These are phyloP conservation scores for Friedmanniomyces endolithicus DNA, from an alignment of 495 filamentous ascomycete genomes.

Conservation along the genomic window DNA sequence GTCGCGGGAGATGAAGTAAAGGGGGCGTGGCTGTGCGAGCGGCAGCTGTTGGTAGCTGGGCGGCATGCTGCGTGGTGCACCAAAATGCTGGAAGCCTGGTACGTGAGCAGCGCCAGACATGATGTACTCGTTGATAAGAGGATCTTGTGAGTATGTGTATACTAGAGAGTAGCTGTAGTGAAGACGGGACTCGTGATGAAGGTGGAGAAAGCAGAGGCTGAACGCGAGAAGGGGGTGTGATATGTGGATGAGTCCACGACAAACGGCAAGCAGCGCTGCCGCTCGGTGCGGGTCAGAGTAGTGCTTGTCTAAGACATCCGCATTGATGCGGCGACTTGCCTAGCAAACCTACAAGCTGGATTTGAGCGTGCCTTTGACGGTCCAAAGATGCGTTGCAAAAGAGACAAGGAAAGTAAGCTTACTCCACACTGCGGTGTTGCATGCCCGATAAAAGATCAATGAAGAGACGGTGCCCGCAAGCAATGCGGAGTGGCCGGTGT, in stretches of 20 bases:
- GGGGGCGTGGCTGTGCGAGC: neutral
- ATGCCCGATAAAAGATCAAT: too few relatives aligned
- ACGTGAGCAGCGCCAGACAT: neutral
- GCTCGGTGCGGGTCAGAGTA: neutral
- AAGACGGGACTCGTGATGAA: neutral
- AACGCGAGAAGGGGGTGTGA: neutral
- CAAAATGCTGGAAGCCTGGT: neutral
- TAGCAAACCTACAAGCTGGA: neutral
- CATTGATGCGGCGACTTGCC: neutral
- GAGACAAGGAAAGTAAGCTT: too few relatives aligned
- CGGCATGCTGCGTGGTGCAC: neutral
- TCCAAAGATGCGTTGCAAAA: too few relatives aligned
- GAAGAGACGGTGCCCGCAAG: too few relatives aligned
- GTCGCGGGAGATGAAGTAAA: constrained; percentile 18
- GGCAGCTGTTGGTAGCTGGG: neutral
- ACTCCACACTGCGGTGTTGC: too few relatives aligned
- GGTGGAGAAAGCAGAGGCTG: neutral
- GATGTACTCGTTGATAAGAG: neutral
- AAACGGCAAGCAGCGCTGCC: constrained; percentile 1
- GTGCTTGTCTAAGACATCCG: constrained; percentile 4
- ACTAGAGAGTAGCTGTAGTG: neutral
- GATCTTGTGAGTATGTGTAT: neutral
- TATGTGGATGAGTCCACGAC: neutral
- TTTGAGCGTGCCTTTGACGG: too few relatives aligned
- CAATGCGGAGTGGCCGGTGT: neutral